A percentile compares a stretch with the other conserved stretches of the same genome.
Conservation (phyloP, 164 flowering plant genomes). For the Buxus sempervirens region DNA sequence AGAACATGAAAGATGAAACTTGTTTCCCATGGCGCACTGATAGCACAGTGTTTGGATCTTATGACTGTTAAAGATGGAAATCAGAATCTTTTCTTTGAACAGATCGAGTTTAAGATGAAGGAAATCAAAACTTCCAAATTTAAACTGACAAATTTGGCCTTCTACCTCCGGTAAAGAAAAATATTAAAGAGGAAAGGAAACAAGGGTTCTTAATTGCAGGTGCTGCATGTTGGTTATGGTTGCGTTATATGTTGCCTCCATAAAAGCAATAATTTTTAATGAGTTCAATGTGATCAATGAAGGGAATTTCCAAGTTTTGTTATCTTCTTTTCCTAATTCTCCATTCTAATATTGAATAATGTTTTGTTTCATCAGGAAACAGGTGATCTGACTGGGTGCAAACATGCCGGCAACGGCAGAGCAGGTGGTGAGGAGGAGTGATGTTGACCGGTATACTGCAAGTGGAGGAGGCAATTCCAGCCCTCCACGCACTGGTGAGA, state of each 20-base stretch:
- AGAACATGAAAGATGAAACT: no score
- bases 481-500: constrained; percentile 22
- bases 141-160: not conserved
- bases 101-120: no score
- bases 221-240: not conserved
- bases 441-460: constrained; percentile 18
- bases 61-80: no score
- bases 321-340: not conserved
- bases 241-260: not conserved
- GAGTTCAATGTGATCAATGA: no score
- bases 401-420: constrained; percentile 44
- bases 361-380: constrained; percentile 21
- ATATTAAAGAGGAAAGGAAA: not conserved
- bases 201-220: not conserved
- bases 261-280: no score
- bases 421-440: constrained; percentile 22
- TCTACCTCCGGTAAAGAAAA: not conserved
- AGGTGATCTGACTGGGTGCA: constrained; percentile 29
- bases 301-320: not conserved
- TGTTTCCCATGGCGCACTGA: no score
- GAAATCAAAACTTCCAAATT: no score
- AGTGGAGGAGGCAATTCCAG: constrained; percentile 19
- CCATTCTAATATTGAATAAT: not conserved
- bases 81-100: no score
- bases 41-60: no score